Percentiles rank a stretch among this genome's conserved stretches.
Conservation (phyloP, 805 yeast species). For the Kodamaea sagamina region DNA sequence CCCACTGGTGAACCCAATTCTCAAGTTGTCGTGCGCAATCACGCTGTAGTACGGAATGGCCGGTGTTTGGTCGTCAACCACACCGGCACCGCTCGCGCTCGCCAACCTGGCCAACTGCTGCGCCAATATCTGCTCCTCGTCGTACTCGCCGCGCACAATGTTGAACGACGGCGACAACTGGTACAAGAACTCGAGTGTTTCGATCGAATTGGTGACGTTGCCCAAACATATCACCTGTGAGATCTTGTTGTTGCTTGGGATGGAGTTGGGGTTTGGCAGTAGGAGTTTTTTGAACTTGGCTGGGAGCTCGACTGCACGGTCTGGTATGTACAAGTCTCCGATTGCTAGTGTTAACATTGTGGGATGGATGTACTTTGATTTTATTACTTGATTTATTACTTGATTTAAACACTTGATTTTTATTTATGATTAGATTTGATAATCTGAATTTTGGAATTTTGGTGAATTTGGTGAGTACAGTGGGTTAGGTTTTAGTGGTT, state of each 20-base stretch:
- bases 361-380: no score
- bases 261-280: conserved; percentile 55
- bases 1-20: conserved; percentile 85
- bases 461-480: no score
- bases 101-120: conserved; percentile 32
- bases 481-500: no score
- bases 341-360: conserved; percentile 66
- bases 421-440: no score
- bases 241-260: conserved; percentile 59
- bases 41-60: conserved; percentile 54
- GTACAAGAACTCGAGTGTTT: conserved; percentile 64
- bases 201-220: conserved; percentile 68
- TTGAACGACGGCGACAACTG: conserved; percentile 71
- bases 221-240: conserved; percentile 85
- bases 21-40: conserved; percentile 67
- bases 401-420: no score
- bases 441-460: no score
- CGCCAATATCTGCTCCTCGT: conserved; percentile 44
- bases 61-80: conserved; percentile 12
- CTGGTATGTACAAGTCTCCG: conserved; percentile 90
- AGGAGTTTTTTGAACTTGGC: conserved; percentile 70
- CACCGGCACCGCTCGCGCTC: conserved; percentile 4
- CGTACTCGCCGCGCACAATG: conserved; percentile 82
- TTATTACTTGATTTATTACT: no score
- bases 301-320: conserved; percentile 68